A percentile compares a stretch with the other conserved stretches of the same genome.
phyloP scores from a whole-genome alignment of 148 eudicot genomes.

The Amaranthus cruentus region DNA sequence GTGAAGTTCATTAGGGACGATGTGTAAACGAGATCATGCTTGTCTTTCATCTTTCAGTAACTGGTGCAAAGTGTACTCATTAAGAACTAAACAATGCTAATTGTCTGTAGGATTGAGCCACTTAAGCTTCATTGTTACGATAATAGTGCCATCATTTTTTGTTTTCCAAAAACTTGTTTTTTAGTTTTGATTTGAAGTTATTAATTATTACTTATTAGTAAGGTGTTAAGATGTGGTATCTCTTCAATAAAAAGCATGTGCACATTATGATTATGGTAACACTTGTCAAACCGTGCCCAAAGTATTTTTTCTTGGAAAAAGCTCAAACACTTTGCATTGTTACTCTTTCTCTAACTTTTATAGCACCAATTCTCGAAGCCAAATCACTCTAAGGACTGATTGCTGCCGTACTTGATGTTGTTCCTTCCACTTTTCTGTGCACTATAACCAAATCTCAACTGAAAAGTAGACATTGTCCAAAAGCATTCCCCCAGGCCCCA shows the following conservation, averaged over 20 bases:
- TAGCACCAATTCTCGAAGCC: constrained; percentile 1
- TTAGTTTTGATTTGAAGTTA: no score
- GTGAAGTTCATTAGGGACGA: background rate
- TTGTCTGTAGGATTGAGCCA: background rate
- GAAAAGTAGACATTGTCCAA: constrained; percentile 13
- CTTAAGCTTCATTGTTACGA: background rate
- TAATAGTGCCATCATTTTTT: background rate
- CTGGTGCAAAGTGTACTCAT: background rate
- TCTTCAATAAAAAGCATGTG: no score
- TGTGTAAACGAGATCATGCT: background rate
- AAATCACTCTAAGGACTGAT: constrained; percentile 14
- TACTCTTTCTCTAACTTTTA: constrained; percentile 5
- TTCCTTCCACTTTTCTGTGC: background rate
- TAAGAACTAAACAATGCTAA: constrained; percentile 7
- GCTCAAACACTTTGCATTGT: background rate
- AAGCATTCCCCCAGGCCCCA: constrained; percentile 8
- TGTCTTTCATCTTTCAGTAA: background rate
- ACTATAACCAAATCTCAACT: constrained; percentile 16
- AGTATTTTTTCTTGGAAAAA: background rate
- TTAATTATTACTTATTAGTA: no score
- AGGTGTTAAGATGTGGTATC: no score
- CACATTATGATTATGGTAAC: no score
- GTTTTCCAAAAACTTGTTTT: background rate
- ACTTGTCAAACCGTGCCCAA: background rate
- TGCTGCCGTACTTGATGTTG: constrained; percentile 16